Conservation (phyloP, 768 basidiomycete species). For the Tulasnella sp. region DNA sequence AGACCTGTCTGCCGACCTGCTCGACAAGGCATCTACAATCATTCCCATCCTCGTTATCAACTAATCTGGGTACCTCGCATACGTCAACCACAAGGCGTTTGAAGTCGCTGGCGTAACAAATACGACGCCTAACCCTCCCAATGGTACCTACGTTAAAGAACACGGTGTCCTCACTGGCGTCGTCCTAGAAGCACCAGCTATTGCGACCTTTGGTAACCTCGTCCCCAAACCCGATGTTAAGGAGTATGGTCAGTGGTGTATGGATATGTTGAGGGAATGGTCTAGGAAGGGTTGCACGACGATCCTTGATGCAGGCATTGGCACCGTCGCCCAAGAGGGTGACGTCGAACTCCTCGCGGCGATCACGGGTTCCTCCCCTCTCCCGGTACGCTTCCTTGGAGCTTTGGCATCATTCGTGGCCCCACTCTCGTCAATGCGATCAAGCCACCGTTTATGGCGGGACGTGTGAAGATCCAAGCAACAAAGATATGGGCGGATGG, state of each 20-base stretch:
- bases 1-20: not conserved
- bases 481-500: not conserved
- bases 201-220: not conserved
- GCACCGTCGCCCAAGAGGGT: not conserved
- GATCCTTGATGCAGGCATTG: not conserved
- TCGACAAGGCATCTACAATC: not conserved
- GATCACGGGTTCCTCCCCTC: not conserved
- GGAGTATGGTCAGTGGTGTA: not conserved
- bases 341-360: not conserved
- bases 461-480: not conserved
- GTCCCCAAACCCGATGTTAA: not conserved
- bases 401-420: too few relatives aligned
- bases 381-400: not conserved
- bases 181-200: not conserved
- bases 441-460: not conserved
- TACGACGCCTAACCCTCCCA: not conserved
- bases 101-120: not conserved
- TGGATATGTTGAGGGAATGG: not conserved
- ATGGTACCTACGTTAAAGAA: not conserved
- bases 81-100: slow-evolving; percentile 9
- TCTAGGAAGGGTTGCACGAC: not conserved
- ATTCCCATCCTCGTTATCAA: slow-evolving; percentile 6
- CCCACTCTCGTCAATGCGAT: too few relatives aligned
- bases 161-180: not conserved
- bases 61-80: slow-evolving; percentile 9